Evolutionary conservation across 371 early-diverging fungal species (phyloP), one percentile per base, ranked within the genome.

Genomic region (Mucor velutinosus): DNA sequence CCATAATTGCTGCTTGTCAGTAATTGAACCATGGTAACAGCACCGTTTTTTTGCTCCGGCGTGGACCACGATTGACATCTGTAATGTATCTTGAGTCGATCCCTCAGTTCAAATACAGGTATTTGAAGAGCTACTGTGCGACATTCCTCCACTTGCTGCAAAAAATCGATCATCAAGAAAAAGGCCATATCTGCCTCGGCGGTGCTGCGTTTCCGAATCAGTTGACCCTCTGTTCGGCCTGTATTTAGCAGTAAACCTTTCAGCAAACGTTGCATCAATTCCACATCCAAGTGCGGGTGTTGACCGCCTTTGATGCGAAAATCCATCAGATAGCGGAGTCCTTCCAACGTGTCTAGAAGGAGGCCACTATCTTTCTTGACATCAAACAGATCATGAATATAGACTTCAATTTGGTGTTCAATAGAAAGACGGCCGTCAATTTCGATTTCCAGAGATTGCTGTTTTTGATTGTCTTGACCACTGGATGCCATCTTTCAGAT

Each of bases 101-200:
- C 88, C n/a, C 90, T 89, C 27, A 95, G 81, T 66, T 94, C 94
- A 21, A 86, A 86, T 12, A 87, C 85, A n/a, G 87, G 83, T 64
- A 88, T 88, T 58, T 87, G 84, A 43, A 86, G 88, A 0, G 95
- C 93, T 23, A 92, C 91, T 14, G 76, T 74, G 64, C 94, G 90
- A 70, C 95, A 95, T 19, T 61, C 57, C 4, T 15, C 32, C 7
- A 62, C 62, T 35, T 62, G 15, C 23, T 51, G 7, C 15, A 62
- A 12, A 37, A 62, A 62, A 37, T 62, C 62, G 15, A 30, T 33
- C 21, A 62, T 21, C 25, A 62, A 62, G 33, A 14, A 62, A 17
- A 62, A 62, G 2, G 62, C 51, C 37, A 62, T 51, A 19, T 62
- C 37, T 14, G 62, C 62, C 21, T 53, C 62, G 7, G 15, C 17